Evolutionary conservation across 257 asterid species (phyloP).

Genomic region (Nyctanthes arbortristis): DNA sequence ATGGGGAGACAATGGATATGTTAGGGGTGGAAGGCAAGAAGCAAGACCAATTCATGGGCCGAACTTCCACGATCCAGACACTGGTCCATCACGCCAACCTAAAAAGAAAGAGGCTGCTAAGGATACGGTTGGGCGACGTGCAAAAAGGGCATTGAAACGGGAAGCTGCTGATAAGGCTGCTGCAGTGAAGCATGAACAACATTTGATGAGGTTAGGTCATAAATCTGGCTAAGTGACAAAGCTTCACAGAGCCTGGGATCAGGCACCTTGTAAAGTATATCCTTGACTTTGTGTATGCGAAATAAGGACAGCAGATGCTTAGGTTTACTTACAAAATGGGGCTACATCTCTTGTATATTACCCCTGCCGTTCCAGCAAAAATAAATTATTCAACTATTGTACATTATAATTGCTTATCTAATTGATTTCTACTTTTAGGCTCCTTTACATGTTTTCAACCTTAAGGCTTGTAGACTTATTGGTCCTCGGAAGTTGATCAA

Average conservation of each 20-base stretch:
- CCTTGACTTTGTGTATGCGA: background rate
- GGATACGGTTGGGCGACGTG: conserved; percentile 69
- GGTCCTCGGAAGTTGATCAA: background rate
- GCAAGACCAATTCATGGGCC: conserved; percentile 58
- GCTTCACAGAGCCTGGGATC: conserved; percentile 1
- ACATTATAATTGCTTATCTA: conserved; percentile 16
- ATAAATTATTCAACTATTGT: conserved; percentile 18
- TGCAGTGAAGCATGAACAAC: conserved; percentile 69
- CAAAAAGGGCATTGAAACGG: conserved; percentile 73
- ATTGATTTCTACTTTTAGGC: conserved; percentile 20
- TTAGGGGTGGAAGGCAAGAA: conserved; percentile 77
- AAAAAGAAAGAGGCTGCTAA: conserved; percentile 56
- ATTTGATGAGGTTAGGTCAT: conserved; percentile 57
- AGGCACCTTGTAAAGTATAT: conserved; percentile 17
- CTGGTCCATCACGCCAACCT: conserved; percentile 73
- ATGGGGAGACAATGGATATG: conserved; percentile 88
- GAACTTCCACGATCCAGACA: conserved; percentile 30
- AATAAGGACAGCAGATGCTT: conserved; percentile 17
- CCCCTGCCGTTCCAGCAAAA: conserved; percentile 17
- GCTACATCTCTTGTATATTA: conserved; percentile 10
- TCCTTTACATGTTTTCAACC: background rate
- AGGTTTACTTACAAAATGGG: conserved; percentile 1
- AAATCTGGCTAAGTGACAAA: conserved; percentile 18
- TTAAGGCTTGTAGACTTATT: background rate
- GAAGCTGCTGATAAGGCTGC: conserved; percentile 85